Percentiles rank a stretch among this genome's conserved stretches.
Evolutionary conservation across 257 asterid species (phyloP).

Genomic region (Forsythia viridissima): DNA sequence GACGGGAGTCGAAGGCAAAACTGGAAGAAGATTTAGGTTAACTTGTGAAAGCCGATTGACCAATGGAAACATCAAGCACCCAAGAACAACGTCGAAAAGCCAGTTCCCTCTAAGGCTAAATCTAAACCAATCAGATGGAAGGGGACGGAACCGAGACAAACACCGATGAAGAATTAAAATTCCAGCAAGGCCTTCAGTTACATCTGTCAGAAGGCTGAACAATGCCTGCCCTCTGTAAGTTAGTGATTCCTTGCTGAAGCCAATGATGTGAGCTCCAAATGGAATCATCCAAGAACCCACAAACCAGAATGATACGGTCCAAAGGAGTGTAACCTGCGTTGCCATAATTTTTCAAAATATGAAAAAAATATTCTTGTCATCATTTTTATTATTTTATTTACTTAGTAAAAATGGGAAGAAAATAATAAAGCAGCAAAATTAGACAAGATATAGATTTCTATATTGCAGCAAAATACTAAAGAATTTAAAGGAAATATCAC

Average conservation of each 20-base stretch:
- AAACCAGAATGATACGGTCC: conserved; percentile 95
- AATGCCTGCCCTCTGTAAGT: conserved; percentile 89
- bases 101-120: conserved; percentile 81
- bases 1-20: conserved; percentile 76
- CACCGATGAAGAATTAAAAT: conserved; percentile 76
- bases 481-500: not conserved
- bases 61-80: conserved; percentile 87
- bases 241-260: conserved; percentile 79
- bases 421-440: not conserved
- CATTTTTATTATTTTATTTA: not conserved
- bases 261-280: conserved; percentile 78
- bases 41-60: conserved; percentile 87
- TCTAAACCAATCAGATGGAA: conserved; percentile 87
- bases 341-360: conserved; percentile 7
- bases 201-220: conserved; percentile 93
- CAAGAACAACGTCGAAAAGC: conserved; percentile 68
- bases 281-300: conserved; percentile 99
- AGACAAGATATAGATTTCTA: not conserved
- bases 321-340: conserved; percentile 81
- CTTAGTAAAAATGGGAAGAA: not conserved
- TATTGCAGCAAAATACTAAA: not conserved
- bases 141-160: conserved; percentile 75
- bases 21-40: conserved; percentile 73
- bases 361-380: not conserved
- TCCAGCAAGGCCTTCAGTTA: conserved; percentile 92